These are phyloP conservation scores for Trichophaea hybrida DNA, from an alignment of 2,329 filamentous ascomycete genomes.

Conservation along the genomic window DNA sequence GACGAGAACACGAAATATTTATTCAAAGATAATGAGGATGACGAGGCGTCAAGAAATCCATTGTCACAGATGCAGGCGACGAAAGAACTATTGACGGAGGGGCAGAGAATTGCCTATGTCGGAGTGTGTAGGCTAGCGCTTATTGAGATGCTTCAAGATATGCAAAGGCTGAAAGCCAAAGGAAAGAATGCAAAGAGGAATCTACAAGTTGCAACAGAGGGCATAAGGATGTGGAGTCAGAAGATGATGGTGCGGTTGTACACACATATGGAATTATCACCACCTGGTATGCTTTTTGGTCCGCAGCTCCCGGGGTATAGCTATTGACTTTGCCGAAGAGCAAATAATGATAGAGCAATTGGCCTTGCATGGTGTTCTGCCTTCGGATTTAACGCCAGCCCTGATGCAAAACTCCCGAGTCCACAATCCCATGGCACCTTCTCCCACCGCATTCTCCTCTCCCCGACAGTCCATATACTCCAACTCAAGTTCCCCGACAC, in stretches of 20 bases:
- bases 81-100: conserved; percentile 87
- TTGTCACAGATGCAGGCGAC: conserved; percentile 87
- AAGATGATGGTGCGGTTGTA: conserved; percentile 97
- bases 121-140: conserved; percentile 74
- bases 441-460: background rate
- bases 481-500: background rate
- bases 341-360: conserved; percentile 99
- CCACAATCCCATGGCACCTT: conserved; percentile 66
- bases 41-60: conserved; percentile 74
- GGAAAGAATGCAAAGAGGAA: conserved; percentile 51
- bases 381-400: conserved; percentile 66
- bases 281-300: conserved; percentile 34
- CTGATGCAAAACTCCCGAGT: conserved; percentile 87
- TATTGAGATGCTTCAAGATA: conserved; percentile 56
- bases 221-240: conserved; percentile 88
- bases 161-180: conserved; percentile 50
- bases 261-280: conserved; percentile 87
- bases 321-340: conserved; percentile 37
- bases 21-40: conserved; percentile 63
- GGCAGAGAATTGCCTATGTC: conserved; percentile 90
- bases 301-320: background rate
- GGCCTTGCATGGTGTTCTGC: conserved; percentile 76
- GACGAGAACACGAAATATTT: conserved; percentile 95
- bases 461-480: conserved; percentile 1
- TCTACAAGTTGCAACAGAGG: conserved; percentile 54